Percentiles rank a stretch among this genome's conserved stretches.
Evolutionary conservation across 805 yeast genomes (phyloP).

Genomic region (Candida quercuum): DNA sequence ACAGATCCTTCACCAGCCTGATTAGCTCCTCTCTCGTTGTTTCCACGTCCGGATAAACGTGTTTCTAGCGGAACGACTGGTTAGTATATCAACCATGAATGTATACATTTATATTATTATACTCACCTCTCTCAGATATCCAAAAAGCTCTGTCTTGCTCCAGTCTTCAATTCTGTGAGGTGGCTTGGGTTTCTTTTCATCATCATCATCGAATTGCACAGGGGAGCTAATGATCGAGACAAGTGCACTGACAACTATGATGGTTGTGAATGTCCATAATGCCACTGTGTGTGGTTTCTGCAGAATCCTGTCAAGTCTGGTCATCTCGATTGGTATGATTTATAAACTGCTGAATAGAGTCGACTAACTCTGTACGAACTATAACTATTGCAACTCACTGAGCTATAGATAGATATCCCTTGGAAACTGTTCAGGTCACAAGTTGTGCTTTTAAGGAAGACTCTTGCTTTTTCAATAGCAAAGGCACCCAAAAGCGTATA

Average conservation of each 20-base stretch:
- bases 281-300: not conserved
- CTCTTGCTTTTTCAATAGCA: too few relatives aligned
- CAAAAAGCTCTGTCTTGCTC: conserved; percentile 11
- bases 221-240: not conserved
- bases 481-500: too few relatives aligned
- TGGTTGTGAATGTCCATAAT: not conserved
- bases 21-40: conserved; percentile 8
- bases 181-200: not conserved
- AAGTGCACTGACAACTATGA: not conserved
- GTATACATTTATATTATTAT: too few relatives aligned
- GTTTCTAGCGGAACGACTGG: not conserved
- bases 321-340: too few relatives aligned
- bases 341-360: too few relatives aligned
- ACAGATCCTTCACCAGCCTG: conserved; percentile 13
- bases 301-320: not conserved
- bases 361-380: too few relatives aligned
- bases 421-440: too few relatives aligned
- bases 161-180: conserved; percentile 2
- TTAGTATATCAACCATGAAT: too few relatives aligned
- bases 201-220: not conserved
- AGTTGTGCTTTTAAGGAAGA: too few relatives aligned
- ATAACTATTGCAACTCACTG: too few relatives aligned
- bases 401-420: too few relatives aligned
- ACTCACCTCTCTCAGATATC: conserved; percentile 12
- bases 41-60: conserved; percentile 17